A percentile compares a stretch with the other conserved stretches of the same genome.
Evolutionary conservation across 2,329 filamentous ascomycete species (phyloP).

Genomic region (Neonectria coccinea): DNA sequence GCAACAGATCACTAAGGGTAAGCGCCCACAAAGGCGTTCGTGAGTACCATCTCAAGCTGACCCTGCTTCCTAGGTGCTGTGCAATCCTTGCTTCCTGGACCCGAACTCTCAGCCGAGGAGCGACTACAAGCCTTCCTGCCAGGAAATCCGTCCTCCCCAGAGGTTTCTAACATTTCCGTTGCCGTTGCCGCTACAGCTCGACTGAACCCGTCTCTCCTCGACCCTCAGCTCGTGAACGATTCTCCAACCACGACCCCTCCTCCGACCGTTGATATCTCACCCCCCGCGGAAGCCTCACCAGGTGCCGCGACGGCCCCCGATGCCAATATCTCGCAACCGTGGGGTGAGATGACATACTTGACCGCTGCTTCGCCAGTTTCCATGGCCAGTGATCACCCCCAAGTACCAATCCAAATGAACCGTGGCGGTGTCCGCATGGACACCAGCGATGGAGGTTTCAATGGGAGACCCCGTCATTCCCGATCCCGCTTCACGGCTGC

Average conservation of each 20-base stretch:
- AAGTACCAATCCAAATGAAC: slow-evolving; percentile 49
- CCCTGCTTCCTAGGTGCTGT: slow-evolving; percentile 30
- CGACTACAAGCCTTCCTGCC: slow-evolving; percentile 62
- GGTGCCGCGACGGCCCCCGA: slow-evolving; percentile 41
- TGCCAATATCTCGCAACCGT: slow-evolving; percentile 55
- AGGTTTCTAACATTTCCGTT: slow-evolving; percentile 65
- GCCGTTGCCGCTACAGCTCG: slow-evolving; percentile 68
- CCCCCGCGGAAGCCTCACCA: slow-evolving; percentile 40
- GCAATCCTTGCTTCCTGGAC: slow-evolving; percentile 43
- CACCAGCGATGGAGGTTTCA: slow-evolving; percentile 55
- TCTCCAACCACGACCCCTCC: slow-evolving; percentile 48
- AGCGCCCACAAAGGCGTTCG: neutral
- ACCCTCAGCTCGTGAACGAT: slow-evolving; percentile 59
- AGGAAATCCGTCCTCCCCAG: slow-evolving; percentile 52
- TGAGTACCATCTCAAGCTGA: slow-evolving; percentile 20
- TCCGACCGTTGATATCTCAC: slow-evolving; percentile 40
- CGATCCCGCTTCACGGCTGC: slow-evolving; percentile 68
- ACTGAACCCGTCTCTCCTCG: slow-evolving; percentile 65
- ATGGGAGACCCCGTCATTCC: slow-evolving; percentile 64
- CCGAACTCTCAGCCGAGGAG: slow-evolving; percentile 61
- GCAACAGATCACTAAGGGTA: slow-evolving; percentile 45
- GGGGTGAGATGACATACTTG: slow-evolving; percentile 66
- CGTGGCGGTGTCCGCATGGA: slow-evolving; percentile 68
- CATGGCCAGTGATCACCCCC: slow-evolving; percentile 47
- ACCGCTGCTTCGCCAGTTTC: slow-evolving; percentile 51